phyloP scores from a whole-genome alignment of 495 filamentous ascomycete species.

The Letharia lupina region DNA sequence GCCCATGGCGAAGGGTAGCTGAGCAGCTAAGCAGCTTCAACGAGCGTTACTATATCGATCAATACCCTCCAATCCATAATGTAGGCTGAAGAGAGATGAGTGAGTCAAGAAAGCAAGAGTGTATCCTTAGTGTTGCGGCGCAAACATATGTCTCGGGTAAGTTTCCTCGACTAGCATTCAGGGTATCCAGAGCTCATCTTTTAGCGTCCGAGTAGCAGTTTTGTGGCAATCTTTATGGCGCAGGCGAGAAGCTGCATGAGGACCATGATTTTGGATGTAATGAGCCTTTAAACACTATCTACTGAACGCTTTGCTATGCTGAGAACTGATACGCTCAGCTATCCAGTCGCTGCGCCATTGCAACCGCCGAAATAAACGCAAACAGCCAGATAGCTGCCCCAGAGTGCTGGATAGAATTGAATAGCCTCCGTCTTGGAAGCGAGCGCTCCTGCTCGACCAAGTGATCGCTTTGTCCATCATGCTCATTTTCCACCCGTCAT shows the following conservation, averaged over 20 bases:
- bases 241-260: not conserved
- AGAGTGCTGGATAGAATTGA: no score
- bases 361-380: not conserved
- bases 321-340: not conserved
- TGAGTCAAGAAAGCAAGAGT: not conserved
- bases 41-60: not conserved
- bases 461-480: not conserved
- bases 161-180: not conserved
- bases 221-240: not conserved
- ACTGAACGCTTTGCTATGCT: not conserved
- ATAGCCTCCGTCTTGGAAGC: not conserved
- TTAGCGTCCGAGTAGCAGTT: not conserved
- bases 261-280: not conserved
- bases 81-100: not conserved
- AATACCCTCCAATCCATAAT: not conserved
- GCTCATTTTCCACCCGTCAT: constrained; percentile 7
- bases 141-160: not conserved
- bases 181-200: not conserved
- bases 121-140: no score
- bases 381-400: not conserved
- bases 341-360: not conserved
- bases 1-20: not conserved
- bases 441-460: not conserved
- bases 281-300: not conserved
- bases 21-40: not conserved